Evolutionary conservation across 2,329 filamentous ascomycete genomes (phyloP), one percentile per base, ranked within the genome.

Genomic region (Bimuria novae-zelandiae): DNA sequence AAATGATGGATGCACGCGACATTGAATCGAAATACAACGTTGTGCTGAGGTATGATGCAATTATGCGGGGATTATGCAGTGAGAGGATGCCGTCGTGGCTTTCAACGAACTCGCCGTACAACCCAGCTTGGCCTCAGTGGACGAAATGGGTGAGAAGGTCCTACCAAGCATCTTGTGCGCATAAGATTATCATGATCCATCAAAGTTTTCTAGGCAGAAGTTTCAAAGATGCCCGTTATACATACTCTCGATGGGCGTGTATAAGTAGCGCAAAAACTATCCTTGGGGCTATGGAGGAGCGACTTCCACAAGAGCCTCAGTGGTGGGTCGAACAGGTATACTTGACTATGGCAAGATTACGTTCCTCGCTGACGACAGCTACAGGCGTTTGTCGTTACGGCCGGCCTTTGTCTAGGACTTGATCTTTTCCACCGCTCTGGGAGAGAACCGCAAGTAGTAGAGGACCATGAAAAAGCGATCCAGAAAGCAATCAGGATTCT

Each of bases 151-250:
- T 75, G 1, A 66, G 73, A 49, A 67, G 70, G 36, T 63, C 73
- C 23, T 61, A 76, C 14, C 70, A 73, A 7, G 72, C 76, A 14
- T 76, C 73, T 23, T 63, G 67, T 8, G 69, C 71, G 7, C 76
- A 79, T 33, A 78, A 79, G 51, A 71, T 77, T n/a, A 77, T 79
- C 54, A 78, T 77, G 76, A 70, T 77, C 4, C 75, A 77, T 47
- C 70, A 77, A 37, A 73, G 70, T 33, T 78, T 77, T 48, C 58
- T 78, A 2, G 73, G 73, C 33, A 62, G 69, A 35, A 77, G 75
- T 43, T 77, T 78, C 55, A 75, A 71, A 3, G 74, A 76, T 35
- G 66, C 65, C 1, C 69, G 72, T n/a, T 79, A 76, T 48, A 69
- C 69, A 3, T 76, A 77, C 50, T 77, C 73, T 7, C 68, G 76